These are phyloP conservation scores for Boletellus ananas DNA, from an alignment of 768 basidiomycete species.

Conservation along the genomic window DNA sequence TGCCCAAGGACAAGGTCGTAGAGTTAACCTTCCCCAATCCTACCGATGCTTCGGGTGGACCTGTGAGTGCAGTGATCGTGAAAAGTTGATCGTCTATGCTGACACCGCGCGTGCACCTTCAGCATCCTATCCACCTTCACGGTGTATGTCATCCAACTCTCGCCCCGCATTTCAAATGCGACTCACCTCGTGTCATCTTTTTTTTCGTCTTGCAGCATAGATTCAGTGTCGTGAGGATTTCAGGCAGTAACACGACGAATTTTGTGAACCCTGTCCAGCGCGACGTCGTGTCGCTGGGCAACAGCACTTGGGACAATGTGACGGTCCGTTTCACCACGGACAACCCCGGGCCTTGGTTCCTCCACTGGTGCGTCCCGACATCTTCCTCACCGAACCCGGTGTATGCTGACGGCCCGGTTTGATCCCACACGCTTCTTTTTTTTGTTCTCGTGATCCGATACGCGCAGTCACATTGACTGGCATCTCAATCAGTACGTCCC, in stretches of 20 bases:
- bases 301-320: conserved; percentile 36
- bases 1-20: conserved; percentile 41
- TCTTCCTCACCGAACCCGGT: too few relatives aligned
- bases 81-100: neutral
- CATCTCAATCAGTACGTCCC: conserved; percentile 15
- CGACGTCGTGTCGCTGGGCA: conserved; percentile 23
- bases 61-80: conserved; percentile 12
- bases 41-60: conserved; percentile 21
- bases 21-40: conserved; percentile 41
- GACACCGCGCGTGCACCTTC: neutral
- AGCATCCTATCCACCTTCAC: conserved; percentile 37
- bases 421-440: neutral
- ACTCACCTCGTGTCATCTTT: neutral
- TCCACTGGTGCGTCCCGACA: conserved; percentile 30
- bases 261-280: conserved; percentile 33
- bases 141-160: conserved; percentile 23
- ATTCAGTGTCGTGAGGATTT: conserved; percentile 31
- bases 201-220: conserved; percentile 23
- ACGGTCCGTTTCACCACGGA: conserved; percentile 57
- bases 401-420: too few relatives aligned
- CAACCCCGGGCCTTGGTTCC: conserved; percentile 58
- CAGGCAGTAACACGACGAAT: conserved; percentile 27
- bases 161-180: too few relatives aligned
- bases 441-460: too few relatives aligned
- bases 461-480: conserved; percentile 16